Evolutionary conservation across 495 filamentous ascomycete species (phyloP), one percentile per base, ranked within the genome.

Genomic region (Aspergillus incahuasiensis): DNA sequence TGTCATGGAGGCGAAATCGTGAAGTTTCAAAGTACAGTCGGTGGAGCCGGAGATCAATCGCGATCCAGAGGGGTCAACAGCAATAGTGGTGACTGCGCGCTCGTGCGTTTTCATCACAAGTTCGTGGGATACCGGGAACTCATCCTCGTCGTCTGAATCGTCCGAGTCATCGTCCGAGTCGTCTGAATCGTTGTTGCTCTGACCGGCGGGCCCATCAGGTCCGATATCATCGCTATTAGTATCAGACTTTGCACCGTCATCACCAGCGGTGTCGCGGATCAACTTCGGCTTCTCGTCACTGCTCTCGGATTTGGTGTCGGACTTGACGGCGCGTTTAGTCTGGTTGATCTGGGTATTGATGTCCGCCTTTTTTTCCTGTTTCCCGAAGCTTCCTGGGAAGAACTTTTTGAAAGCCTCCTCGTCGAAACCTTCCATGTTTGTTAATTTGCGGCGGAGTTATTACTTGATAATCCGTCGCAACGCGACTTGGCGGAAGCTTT

Each of bases 1-100:
- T 0, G 92, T 97, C 89, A 97, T 92, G 25, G 92, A 88, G 1
- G 91, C 83, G 71, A 98, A 95, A 68, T 98, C 94, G 69, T 95
- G 92, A 19, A 97, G 78, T 64, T 96, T 97, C 52, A 97, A 66
- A 1, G 84, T 90, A 71, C 91, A 92, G 71, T 98, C 94, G 40
- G 86, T 89, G 1, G 91, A 95, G 44, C 90, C 91, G 51, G 89
- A 92, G 22, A 96, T 82, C 60, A 97, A 72, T 62, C 94, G 86
- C 24, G 85, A 83, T 6, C 94, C 94, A 0, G 91, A 85, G 0
- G 88, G 86, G 70, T 98, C 94, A 24, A 95, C 75, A 5, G 90
- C 85, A 52, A 89, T 76, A 3, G 85, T 86, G 9, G 95, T 96
- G 50, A 97, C 80, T 6, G 91, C 87, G 50, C 88, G 86, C 15